A percentile compares a stretch with the other conserved stretches of the same genome.
Conservation (phyloP, 129 eudicot species). For the Saposhnikovia divaricata region DNA sequence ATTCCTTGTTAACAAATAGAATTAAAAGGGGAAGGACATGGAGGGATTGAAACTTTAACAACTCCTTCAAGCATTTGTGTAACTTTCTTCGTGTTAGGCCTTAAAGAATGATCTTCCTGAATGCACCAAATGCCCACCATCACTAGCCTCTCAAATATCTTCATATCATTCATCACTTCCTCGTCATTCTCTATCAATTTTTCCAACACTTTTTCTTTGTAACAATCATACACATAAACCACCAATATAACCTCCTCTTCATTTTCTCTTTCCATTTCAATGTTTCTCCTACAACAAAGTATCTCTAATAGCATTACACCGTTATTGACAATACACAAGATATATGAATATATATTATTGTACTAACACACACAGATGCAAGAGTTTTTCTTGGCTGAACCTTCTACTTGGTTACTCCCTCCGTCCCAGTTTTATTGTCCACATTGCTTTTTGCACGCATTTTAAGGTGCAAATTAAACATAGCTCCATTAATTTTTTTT, state of each 20-base stretch:
- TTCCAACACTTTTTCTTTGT: not conserved
- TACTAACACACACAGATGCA: too few species aligned
- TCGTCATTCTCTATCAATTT: not conserved
- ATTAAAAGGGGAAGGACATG: constrained; percentile 7
- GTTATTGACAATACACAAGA: too few species aligned
- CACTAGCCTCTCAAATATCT: not conserved
- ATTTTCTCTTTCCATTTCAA: not conserved
- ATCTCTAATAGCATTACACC: not conserved
- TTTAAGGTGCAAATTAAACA: too few species aligned
- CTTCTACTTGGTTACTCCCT: too few species aligned
- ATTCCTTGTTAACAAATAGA: not conserved
- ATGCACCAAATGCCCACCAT: constrained; percentile 9
- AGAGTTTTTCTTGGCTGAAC: too few species aligned
- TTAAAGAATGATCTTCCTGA: constrained; percentile 2
- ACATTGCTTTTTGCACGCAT: too few species aligned
- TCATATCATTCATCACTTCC: not conserved
- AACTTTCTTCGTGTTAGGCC: not conserved
- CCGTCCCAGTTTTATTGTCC: too few species aligned
- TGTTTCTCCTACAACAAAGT: not conserved
- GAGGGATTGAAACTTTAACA: constrained; percentile 5
- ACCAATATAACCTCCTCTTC: not conserved
- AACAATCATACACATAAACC: not conserved
- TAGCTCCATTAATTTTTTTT: too few species aligned
- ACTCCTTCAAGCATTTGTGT: constrained; percentile 10
- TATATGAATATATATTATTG: too few species aligned